Evolutionary conservation across 176 grass and related monocot species (phyloP), one percentile per base, ranked within the genome.

Genomic region (Rhynchospora tenuis): DNA sequence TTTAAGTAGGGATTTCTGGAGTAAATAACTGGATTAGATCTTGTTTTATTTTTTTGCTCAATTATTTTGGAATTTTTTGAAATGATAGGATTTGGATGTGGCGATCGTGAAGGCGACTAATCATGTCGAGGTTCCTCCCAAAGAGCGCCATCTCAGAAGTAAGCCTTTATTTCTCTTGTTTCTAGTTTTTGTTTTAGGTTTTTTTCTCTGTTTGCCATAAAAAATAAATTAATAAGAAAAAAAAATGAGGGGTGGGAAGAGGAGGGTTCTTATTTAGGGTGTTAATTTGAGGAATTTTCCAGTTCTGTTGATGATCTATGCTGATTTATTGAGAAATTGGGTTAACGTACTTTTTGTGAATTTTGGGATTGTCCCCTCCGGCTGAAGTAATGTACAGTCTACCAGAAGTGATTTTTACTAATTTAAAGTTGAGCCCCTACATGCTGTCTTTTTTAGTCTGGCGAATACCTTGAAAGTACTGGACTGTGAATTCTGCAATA

Each of bases 51-150:
- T 83, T 10, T 73, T 48, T 78, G 1, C 48, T 46, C 0, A 16
- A 19, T 43, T 73, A 52, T 71, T n/a, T 65, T 5, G 68, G 42
- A 61, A 29, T 14, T 31, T 48, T 85, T 89, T 91, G 17, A 31
- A 14, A 77, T 77, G 73, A 70, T 93, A 98, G 95, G 92, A 98
- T 91, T 91, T 98, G 95, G 95, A 95, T 91, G 95, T 98, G 86
- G 90, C 92, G 82, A 94, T 94, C 86, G 92, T 98, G 23, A 98
- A 91, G 89, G 90, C 94, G 42, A 97, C 94, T 31, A 97, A 97
- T 85, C 94, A 97, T 80, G 87, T 97, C 68, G 94, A 97, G 84
- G 66, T 58, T 84, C 92, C 90, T 46, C 95, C 95, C 64, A 98
- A 98, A 88, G 92, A 94, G 84, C 85, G 95, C 33, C 87, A 98